A percentile compares a stretch with the other conserved stretches of the same genome.
Evolutionary conservation across 2,329 filamentous ascomycete species (phyloP).

Genomic region (Ploettnerulaceae sp.): DNA sequence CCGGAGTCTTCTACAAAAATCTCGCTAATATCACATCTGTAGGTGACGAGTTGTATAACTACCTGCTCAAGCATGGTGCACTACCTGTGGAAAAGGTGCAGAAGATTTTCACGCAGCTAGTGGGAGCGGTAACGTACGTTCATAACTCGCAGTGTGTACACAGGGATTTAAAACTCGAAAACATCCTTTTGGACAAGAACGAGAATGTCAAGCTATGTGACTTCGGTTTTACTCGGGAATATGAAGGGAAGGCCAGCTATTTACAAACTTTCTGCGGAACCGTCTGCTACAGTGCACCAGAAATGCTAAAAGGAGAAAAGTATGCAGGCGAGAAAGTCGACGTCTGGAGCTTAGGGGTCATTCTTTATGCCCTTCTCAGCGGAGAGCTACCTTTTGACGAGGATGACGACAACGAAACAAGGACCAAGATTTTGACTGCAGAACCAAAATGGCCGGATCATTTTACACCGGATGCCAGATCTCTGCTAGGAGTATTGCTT

Average conservation of each 20-base stretch:
- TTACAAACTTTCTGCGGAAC: slow-evolving; percentile 97
- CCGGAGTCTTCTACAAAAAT: not conserved
- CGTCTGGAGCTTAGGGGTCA: slow-evolving; percentile 87
- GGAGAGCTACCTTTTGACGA: slow-evolving; percentile 94
- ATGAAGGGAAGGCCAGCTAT: slow-evolving; percentile 91
- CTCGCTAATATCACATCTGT: slow-evolving; percentile 11
- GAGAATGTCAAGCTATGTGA: slow-evolving; percentile 97
- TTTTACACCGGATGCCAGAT: slow-evolving; percentile 70
- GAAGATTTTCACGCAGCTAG: slow-evolving; percentile 91
- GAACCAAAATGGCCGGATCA: slow-evolving; percentile 82
- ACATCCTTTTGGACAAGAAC: slow-evolving; percentile 91
- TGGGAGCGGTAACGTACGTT: slow-evolving; percentile 91
- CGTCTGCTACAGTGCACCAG: slow-evolving; percentile 93
- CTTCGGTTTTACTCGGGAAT: slow-evolving; percentile 96
- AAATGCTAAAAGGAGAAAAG: slow-evolving; percentile 98
- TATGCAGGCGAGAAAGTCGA: slow-evolving; percentile 98
- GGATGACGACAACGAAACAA: slow-evolving; percentile 84
- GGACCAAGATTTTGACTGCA: slow-evolving; percentile 75
- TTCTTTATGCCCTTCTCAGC: slow-evolving; percentile 75
- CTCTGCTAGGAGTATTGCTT: slow-evolving; percentile 72
- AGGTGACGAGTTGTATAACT: slow-evolving; percentile 97
- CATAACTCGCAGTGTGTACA: slow-evolving; percentile 95
- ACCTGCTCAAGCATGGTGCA: slow-evolving; percentile 81
- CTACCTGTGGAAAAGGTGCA: slow-evolving; percentile 83
- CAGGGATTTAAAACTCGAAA: slow-evolving; percentile 93